phyloP scores from a whole-genome alignment of 2,329 filamentous ascomycete genomes.

The Arthroderma sp. region DNA sequence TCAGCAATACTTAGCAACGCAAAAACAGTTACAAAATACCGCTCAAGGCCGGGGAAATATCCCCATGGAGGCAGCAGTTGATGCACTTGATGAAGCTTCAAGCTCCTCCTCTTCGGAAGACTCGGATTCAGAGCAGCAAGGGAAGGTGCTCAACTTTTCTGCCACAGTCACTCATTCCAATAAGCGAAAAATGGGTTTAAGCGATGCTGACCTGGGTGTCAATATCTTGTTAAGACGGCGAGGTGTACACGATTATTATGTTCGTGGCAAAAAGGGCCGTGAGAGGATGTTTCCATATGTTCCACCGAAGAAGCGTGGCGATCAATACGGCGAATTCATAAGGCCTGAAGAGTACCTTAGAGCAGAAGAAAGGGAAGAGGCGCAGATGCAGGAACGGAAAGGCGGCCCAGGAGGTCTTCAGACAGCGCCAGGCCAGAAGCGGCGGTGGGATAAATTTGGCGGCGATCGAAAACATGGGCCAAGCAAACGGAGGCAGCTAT shows the following conservation, averaged over 20 bases:
- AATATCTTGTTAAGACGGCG: constrained; percentile 82
- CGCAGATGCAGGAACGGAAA: constrained; percentile 51
- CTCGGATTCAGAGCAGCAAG: constrained; percentile 79
- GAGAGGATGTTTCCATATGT: constrained; percentile 87
- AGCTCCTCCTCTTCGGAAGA: constrained; percentile 82
- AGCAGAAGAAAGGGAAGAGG: constrained; percentile 76
- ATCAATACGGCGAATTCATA: constrained; percentile 91
- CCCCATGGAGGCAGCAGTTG: constrained; percentile 60
- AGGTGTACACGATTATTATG: constrained; percentile 85
- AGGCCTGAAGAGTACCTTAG: constrained; percentile 85
- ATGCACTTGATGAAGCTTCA: constrained; percentile 60
- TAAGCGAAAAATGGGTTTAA: constrained; percentile 73
- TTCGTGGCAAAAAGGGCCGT: constrained; percentile 77
- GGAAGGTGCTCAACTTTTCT: constrained; percentile 78
- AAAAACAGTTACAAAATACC: constrained; percentile 74
- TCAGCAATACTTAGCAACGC: constrained; percentile 82
- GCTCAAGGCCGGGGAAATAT: constrained; percentile 56
- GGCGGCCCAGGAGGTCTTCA: constrained; percentile 41
- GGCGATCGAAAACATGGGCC: constrained; percentile 29
- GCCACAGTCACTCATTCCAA: constrained; percentile 71
- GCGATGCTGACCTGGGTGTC: constrained; percentile 80
- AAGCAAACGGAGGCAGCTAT: constrained; percentile 48
- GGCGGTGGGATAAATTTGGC: constrained; percentile 73
- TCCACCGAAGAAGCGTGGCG: constrained; percentile 61
- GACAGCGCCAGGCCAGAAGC: constrained; percentile 71